Conservation (phyloP, 2,329 filamentous ascomycete genomes). For the Camptophora hylomeconis region DNA sequence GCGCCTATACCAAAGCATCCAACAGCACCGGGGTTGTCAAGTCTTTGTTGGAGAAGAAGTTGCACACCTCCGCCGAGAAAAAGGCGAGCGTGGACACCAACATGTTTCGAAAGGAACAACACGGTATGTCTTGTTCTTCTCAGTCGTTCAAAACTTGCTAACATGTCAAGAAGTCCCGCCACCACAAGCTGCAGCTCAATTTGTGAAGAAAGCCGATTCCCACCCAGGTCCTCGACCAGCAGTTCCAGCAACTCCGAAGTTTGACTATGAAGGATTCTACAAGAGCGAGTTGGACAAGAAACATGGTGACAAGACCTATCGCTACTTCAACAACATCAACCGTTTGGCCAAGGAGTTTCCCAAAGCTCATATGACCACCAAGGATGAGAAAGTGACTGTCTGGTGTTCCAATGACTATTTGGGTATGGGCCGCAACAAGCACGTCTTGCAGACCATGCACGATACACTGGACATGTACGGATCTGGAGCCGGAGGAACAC, state of each 20-base stretch:
- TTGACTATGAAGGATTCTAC: slow-evolving; percentile 89
- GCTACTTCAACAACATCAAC: slow-evolving; percentile 99
- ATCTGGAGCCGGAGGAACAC: slow-evolving; percentile 84
- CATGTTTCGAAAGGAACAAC: slow-evolving; percentile 35
- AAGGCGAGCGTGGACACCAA: slow-evolving; percentile 63
- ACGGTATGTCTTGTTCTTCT: slow-evolving; percentile 27
- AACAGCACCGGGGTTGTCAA: slow-evolving; percentile 23
- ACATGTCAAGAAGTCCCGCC: slow-evolving; percentile 1
- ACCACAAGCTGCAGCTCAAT: slow-evolving; percentile 5
- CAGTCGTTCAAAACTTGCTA: background rate
- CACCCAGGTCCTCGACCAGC: slow-evolving; percentile 32
- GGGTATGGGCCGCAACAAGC: slow-evolving; percentile 85
- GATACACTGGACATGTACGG: slow-evolving; percentile 89
- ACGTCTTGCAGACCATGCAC: slow-evolving; percentile 85
- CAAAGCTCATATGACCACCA: slow-evolving; percentile 74
- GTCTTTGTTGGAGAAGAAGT: slow-evolving; percentile 31
- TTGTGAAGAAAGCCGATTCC: slow-evolving; percentile 13
- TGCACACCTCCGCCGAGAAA: slow-evolving; percentile 69
- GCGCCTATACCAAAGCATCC: slow-evolving; percentile 19
- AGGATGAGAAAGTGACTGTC: slow-evolving; percentile 80
- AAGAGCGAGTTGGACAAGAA: slow-evolving; percentile 85
- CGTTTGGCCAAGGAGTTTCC: slow-evolving; percentile 93
- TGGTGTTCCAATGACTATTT: slow-evolving; percentile 99
- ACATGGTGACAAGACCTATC: slow-evolving; percentile 98
- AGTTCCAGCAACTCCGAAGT: slow-evolving; percentile 44